Base-by-base conservation (phyloP, 2,329 filamentous ascomycete genomes). In the Talaromyces sp. region DNA sequence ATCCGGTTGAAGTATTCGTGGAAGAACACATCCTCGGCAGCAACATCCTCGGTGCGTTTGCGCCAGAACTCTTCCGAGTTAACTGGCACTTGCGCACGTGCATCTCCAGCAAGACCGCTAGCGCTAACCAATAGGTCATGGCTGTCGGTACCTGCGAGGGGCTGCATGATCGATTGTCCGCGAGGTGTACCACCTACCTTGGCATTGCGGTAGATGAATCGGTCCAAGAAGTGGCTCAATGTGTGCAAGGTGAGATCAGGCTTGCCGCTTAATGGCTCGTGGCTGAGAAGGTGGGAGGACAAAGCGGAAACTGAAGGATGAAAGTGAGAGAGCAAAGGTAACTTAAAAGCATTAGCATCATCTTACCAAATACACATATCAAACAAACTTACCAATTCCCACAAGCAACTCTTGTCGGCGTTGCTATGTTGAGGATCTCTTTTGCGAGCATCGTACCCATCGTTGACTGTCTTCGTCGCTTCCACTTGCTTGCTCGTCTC, bases 191-290 rank as follows among this genome's bases (percentile, higher is more conserved):
- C 85, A 3, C 88, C 71, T 6, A 77, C 82, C 83, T 97, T 97
- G 68, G 94, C 89, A 72, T 95, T 97, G 70, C 92, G 90, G 84
- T 98, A 99, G n/a, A 97, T 92, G 77, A 99, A 99, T 71, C 96
- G 93, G 79, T 99, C 95, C 65, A 99, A 84, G 84, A 99, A 99
- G 77, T 96, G 91, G 73, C 95, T 95, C 58, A 99, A 85, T 1
- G 92, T 95, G 77, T 98, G 94, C 65, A 92, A 89, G 17, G 91
- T 89, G 61, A 97, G 84, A 72, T 99, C 95, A 0, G 95, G 93
- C 78, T 98, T 98, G 68, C 91, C 88, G 67, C 91, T 89, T 77
- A 92, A 88, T 61, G 88, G 85, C 69, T 89, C 85, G 66, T 88
- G 86, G 59, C 85, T 82, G 8, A 96, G 78, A 45, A 98, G 80